These are phyloP conservation scores for Hyphodiscus hymeniophilus DNA, from an alignment of 495 filamentous ascomycete genomes.

Conservation along the genomic window DNA sequence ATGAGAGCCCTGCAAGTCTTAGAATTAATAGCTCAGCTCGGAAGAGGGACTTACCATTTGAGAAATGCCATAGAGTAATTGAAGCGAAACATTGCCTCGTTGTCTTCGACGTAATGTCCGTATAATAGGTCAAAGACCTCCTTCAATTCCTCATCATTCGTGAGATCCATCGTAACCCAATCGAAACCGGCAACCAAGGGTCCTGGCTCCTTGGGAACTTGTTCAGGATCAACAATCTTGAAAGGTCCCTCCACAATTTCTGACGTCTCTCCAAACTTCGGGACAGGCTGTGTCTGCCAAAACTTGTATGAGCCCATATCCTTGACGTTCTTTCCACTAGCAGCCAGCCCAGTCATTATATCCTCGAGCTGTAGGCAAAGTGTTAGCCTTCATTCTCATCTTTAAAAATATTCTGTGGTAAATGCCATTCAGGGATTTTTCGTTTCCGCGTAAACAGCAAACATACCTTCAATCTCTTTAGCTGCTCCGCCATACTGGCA, in stretches of 20 bases:
- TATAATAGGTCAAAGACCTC: slow-evolving; percentile 85
- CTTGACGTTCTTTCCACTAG: slow-evolving; percentile 77
- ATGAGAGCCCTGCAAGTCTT: slow-evolving; percentile 68
- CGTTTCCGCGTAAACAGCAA: no score
- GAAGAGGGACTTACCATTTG: slow-evolving; percentile 56
- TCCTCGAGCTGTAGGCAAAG: slow-evolving; percentile 51
- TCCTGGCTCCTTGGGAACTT: slow-evolving; percentile 63
- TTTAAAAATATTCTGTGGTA: no score
- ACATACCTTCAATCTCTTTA: no score
- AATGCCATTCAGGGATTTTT: no score
- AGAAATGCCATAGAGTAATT: slow-evolving; percentile 85
- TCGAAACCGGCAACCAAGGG: slow-evolving; percentile 71
- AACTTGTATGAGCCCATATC: slow-evolving; percentile 97
- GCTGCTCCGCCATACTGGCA: no score
- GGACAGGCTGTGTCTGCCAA: slow-evolving; percentile 95
- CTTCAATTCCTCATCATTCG: slow-evolving; percentile 46
- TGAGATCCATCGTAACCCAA: slow-evolving; percentile 88
- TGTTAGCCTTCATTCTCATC: no score
- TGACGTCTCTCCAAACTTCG: slow-evolving; percentile 58
- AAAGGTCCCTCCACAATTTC: slow-evolving; percentile 46
- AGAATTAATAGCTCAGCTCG: slow-evolving; percentile 13
- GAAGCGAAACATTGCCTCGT: slow-evolving; percentile 94
- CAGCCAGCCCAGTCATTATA: slow-evolving; percentile 69
- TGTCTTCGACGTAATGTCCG: slow-evolving; percentile 94
- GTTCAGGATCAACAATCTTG: slow-evolving; percentile 58